Percentiles rank a stretch among this genome's conserved stretches.
Conservation (phyloP, 768 basidiomycete genomes). For the Agrocybe praecox region DNA sequence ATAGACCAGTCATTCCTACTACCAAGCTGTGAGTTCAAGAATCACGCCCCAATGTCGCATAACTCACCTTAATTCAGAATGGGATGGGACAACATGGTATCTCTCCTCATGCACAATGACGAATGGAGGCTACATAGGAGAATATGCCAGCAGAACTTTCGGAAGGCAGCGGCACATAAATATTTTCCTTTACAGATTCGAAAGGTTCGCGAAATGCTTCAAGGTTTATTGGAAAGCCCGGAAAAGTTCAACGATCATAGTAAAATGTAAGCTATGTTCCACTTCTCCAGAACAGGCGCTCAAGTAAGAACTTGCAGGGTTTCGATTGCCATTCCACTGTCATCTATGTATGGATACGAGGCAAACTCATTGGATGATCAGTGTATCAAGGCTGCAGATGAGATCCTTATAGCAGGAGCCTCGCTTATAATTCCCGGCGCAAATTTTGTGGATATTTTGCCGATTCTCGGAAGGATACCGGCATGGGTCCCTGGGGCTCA, state of each 20-base stretch:
- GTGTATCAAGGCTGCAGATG: slow-evolving; percentile 1
- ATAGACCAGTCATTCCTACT: slow-evolving; percentile 34
- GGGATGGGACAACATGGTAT: background rate
- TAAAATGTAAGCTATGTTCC: background rate
- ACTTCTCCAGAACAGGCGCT: too few species aligned
- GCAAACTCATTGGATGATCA: slow-evolving; percentile 10
- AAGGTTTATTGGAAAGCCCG: background rate
- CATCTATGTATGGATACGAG: slow-evolving; percentile 15
- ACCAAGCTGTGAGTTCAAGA: slow-evolving; percentile 12
- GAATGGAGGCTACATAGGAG: background rate
- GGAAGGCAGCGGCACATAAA: background rate
- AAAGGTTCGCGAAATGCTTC: background rate
- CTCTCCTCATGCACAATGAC: background rate
- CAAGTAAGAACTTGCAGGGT: too few species aligned
- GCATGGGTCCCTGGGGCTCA: slow-evolving; percentile 16
- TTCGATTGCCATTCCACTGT: slow-evolving; percentile 8
- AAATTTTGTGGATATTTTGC: slow-evolving; percentile 11
- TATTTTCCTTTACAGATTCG: background rate
- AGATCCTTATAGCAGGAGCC: slow-evolving; percentile 2
- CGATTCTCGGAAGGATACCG: slow-evolving; percentile 9
- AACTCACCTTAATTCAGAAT: background rate
- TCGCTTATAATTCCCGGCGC: slow-evolving; percentile 8
- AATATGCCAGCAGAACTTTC: background rate
- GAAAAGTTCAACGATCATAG: background rate
- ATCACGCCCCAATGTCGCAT: background rate